phyloP scores from a whole-genome alignment of 495 filamentous ascomycete genomes.

The Articulospora tetracladia region DNA sequence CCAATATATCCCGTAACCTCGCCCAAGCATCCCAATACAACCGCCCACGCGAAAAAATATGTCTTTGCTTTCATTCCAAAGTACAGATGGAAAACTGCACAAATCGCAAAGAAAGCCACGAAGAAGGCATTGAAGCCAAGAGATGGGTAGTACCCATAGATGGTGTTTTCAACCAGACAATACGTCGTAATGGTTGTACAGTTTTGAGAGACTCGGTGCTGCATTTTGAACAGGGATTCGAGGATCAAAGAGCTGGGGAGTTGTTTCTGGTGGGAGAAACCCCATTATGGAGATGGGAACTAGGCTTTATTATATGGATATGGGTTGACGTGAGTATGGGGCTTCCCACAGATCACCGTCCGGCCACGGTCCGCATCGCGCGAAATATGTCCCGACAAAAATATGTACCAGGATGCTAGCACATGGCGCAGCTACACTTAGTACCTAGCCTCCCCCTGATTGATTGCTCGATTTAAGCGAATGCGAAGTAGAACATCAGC shows the following conservation, averaged over 20 bases:
- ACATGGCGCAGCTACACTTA: background rate
- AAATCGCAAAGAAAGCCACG: constrained; percentile 37
- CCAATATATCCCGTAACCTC: constrained; percentile 37
- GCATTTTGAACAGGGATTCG: constrained; percentile 6
- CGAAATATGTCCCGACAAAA: background rate
- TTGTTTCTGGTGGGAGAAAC: no score
- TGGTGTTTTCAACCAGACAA: constrained; percentile 59
- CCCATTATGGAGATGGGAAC: no score
- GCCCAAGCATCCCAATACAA: constrained; percentile 35
- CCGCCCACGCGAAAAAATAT: constrained; percentile 37
- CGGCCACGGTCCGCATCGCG: background rate
- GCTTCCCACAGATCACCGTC: background rate
- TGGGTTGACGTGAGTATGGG: background rate
- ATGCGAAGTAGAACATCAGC: background rate
- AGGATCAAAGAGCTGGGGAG: background rate
- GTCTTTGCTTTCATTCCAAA: constrained; percentile 33
- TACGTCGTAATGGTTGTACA: constrained; percentile 42
- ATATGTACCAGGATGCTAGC: background rate
- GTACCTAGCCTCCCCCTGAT: background rate
- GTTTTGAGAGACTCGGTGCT: constrained; percentile 8
- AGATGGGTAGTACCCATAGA: constrained; percentile 65
- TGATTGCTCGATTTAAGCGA: background rate
- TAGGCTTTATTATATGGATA: background rate
- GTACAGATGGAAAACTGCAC: constrained; percentile 35
- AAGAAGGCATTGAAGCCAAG: constrained; percentile 45